Evolutionary conservation across 2,329 filamentous ascomycete genomes (phyloP), one percentile per base, ranked within the genome.

Genomic region (Nigrograna mackinnonii): DNA sequence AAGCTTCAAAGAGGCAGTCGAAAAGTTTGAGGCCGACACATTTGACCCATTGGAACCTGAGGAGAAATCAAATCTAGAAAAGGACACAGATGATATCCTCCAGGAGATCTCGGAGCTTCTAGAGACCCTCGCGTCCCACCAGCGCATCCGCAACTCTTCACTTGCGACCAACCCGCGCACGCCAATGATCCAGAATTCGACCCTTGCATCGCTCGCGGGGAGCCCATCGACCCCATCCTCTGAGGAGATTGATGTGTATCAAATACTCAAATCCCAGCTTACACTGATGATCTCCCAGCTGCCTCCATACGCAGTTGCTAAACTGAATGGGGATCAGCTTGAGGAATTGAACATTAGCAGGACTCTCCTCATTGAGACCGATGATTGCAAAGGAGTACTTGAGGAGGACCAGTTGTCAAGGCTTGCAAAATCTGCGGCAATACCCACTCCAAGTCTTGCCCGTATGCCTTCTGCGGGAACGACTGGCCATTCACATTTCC

Each of bases 241-340:
- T 14, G 75, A 78, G 21, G 83, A 86, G 53, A 64, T 75, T 26
- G 72, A 74, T 28, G 71, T 80, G 0, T 95, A 95, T 62, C 79
- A 89, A 50, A 79, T 85, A 19, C 76, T 96, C 39, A 90, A 87
- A 62, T 80, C 84, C 4, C 89, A 91, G 60, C 74, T 96, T 16
- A 75, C 82, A 0, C 73, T 91, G 21, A 82, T 95, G 49, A 80
- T 95, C 46, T 79, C 86, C 51, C 83, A 80, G 28, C 72, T 96
- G 9, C 91, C 91, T 2, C 91, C 91, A 1, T 94, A 90, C 61
- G 88, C 87, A 1, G 87, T 96, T 18, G 85, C 91, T 5, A 92
- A 94, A 58, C 74, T 96, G 47, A 86, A 95, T 57, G 90, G 90
- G 7, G 87, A 95, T 62, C 87, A 91, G 64, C 72, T 95, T n/a